Conservation (phyloP, 2,329 filamentous ascomycete species). For the Aspergillus sp. region DNA sequence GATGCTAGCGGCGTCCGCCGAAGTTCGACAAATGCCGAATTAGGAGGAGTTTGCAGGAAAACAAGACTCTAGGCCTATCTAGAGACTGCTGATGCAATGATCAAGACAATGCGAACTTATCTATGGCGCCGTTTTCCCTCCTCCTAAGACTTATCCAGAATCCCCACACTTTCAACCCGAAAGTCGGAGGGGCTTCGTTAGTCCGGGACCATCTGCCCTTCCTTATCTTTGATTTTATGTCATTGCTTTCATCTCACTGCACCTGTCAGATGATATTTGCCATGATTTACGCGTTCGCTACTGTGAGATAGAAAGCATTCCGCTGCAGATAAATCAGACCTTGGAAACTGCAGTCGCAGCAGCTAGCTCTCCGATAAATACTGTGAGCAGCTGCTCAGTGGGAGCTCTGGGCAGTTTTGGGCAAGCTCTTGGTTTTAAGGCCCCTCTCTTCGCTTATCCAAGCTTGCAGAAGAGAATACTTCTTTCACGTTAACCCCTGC, state of each 20-base stretch:
- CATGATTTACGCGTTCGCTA: constrained; percentile 1
- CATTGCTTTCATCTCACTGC: constrained; percentile 10
- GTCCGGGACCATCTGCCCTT: not conserved
- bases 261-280: not conserved
- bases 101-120: not conserved
- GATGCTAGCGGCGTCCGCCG: not conserved
- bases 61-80: not conserved
- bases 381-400: not conserved
- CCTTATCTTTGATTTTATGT: constrained; percentile 15
- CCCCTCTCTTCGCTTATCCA: not conserved
- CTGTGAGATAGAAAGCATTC: constrained; percentile 3
- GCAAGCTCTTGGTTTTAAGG: not conserved
- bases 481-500: not conserved
- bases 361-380: not conserved
- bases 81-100: not conserved
- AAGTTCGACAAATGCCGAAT: not conserved
- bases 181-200: constrained; percentile 5
- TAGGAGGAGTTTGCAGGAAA: not conserved
- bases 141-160: constrained; percentile 1
- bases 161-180: constrained; percentile 20
- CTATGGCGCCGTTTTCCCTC: not conserved
- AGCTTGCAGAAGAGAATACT: not conserved
- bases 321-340: not conserved
- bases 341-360: not conserved
- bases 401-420: not conserved